Base-by-base conservation (phyloP, 2,329 filamentous ascomycete genomes). In the Magnaporthales sp. region DNA sequence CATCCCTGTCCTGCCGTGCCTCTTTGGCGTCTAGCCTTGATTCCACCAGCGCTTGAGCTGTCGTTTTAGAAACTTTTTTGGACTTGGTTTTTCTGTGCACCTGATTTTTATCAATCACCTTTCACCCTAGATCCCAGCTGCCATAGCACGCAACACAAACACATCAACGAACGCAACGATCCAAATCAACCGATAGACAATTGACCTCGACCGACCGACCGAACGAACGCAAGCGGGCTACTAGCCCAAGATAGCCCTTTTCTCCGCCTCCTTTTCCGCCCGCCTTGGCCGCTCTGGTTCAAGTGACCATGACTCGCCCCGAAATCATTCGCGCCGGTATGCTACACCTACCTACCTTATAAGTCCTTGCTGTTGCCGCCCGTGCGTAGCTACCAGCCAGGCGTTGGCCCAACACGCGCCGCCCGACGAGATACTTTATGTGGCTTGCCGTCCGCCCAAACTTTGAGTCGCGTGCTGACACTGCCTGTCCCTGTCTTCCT, bases 271-370 rank as follows among this genome's bases (percentile, higher is more conserved):
- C n/a, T 31, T 63, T 32, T 38, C 31, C 61, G 29, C 31, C 22
- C 29, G 61, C 61, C 61, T 24, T 32, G 29, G 29, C 61, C 61
- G 61, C 31, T 30, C 31, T 26, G 29, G 26, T 29, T 63, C 38
- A 64, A 71, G 74, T 72, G 79, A 82, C 72, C 73, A 87, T 87
- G 84, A 84, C 84, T 74, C 83, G 84, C 77, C 84, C 84, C 73
- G 80, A 81, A 71, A 85, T 87, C 72, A 80, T 87, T 77, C 83
- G 84, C 74, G 84, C 84, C 75, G 84, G 84, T 87, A 84, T 73
- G 84, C 79, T 66, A 29, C 56, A 11, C 56, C 56, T 27, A 11
- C 56, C 56, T 27, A 60, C 56, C 10, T 60, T 27, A 27, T n/a
- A 63, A 63, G 61, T 32, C 29, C 61, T 46, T 29, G 31, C 61